Evolutionary conservation across 768 basidiomycete species (phyloP), one percentile per base, ranked within the genome.

Genomic region (Gautieria morchelliformis): DNA sequence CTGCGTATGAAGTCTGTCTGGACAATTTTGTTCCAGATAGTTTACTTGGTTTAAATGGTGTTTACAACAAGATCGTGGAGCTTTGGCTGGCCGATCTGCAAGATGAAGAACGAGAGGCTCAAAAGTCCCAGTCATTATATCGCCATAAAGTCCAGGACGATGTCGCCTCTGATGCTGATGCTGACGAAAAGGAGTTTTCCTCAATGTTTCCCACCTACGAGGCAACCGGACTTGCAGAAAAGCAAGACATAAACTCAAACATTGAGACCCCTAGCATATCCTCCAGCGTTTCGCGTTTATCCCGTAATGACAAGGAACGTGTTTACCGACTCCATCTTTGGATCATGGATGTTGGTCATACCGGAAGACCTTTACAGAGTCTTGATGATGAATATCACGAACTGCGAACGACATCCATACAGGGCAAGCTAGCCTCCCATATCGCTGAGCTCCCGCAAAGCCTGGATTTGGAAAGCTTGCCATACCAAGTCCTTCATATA

Each of bases 181-280:
- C 79, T 39, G 92, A 96, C 66, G 89, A 88, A 67, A 75, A 77
- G 60, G 96, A 98, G 62, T 91, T 98, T 64, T 70, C 84, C 46
- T 71, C 80, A 5, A 68, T 98, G 30, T 99, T 99, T 70, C 96
- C 96, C 12, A 82, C 82, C 11, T 95, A 86, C 33, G 79, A 86
- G 56, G 74, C 58, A 19, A 42, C 59, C 11, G 33, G 20, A 7
- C 1, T n/a, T n/a, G 7, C 58, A 20, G 56, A 56, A 37, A 3
- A 22, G 48, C 46, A 15, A 14, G 37, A 50, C n/a, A 17, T 1
- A 19, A 14, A 35, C 6, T 6, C 15, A 39, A 53, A 39, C 14
- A 5, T 37, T 37, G 7, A 24, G n/a, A 27, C n/a, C 12, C 41
- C 9, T n/a, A 53, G 37, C 33, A 40, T 20, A 32, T 14, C 50